Percentiles rank a stretch among this genome's conserved stretches.
Conservation (phyloP, 345 rosid species). For the Moricandia arvensis region DNA sequence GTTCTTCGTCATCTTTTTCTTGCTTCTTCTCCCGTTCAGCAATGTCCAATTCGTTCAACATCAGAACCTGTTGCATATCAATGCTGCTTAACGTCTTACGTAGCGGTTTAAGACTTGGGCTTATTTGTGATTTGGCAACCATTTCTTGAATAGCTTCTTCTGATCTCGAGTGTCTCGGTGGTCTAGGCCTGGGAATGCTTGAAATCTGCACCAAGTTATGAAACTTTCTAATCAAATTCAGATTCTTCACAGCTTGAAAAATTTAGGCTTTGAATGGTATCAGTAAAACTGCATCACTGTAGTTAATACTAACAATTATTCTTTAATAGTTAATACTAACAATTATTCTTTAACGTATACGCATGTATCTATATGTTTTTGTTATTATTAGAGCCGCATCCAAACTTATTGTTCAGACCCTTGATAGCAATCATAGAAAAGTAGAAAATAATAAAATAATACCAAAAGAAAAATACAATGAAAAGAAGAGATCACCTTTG, state of each 20-base stretch:
- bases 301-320: too few relatives aligned
- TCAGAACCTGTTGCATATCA: conserved; percentile 48
- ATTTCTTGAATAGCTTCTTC: conserved; percentile 33
- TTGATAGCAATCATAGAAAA: not conserved
- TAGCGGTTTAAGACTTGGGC: conserved; percentile 2
- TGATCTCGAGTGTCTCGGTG: conserved; percentile 47
- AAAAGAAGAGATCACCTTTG: conserved; percentile 16
- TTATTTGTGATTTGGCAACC: conserved; percentile 8
- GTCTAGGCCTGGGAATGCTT: conserved; percentile 41
- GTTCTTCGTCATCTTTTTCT: conserved; percentile 30
- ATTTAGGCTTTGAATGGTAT: too few relatives aligned
- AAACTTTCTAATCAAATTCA: not conserved
- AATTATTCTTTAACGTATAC: too few relatives aligned
- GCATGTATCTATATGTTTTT: too few relatives aligned
- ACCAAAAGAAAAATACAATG: not conserved
- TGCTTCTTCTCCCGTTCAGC: conserved; percentile 36
- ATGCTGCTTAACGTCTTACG: conserved; percentile 48
- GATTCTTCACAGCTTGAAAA: too few relatives aligned
- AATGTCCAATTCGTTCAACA: conserved; percentile 51
- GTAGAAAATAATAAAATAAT: not conserved
- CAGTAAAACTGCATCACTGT: too few relatives aligned
- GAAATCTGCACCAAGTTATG: conserved; percentile 19
- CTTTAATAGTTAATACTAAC: too few relatives aligned
- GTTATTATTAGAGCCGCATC: too few relatives aligned
- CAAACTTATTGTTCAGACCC: too few relatives aligned